phyloP scores from a whole-genome alignment of 495 filamentous ascomycete genomes.

The Trichocladium antarcticum region DNA sequence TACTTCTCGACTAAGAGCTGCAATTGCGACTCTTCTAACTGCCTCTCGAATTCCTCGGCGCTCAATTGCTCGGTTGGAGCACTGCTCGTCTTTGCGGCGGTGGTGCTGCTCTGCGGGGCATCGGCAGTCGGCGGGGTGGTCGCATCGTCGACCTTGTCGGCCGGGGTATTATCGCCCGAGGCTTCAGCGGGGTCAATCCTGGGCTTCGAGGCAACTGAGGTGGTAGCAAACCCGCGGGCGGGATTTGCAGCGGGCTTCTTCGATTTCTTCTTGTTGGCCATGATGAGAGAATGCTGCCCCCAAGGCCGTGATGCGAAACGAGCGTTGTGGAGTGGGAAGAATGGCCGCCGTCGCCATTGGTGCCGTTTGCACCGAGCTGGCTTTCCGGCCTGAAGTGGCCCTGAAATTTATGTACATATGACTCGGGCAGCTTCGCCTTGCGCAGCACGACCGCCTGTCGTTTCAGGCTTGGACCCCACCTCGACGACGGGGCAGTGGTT shows the following conservation, averaged over 20 bases:
- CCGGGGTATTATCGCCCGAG: slow-evolving; percentile 23
- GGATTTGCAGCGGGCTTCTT: slow-evolving; percentile 77
- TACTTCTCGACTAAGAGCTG: slow-evolving; percentile 75
- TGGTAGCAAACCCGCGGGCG: slow-evolving; percentile 83
- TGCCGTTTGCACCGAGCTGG: slow-evolving; percentile 8
- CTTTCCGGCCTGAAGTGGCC: slow-evolving; percentile 8
- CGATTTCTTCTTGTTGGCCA: slow-evolving; percentile 80
- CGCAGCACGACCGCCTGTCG: slow-evolving; percentile 25
- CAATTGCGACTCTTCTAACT: slow-evolving; percentile 70
- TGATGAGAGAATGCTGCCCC: slow-evolving; percentile 25
- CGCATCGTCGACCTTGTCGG: slow-evolving; percentile 17
- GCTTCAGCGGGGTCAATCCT: slow-evolving; percentile 34
- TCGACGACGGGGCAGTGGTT: background rate
- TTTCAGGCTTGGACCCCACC: slow-evolving; percentile 16
- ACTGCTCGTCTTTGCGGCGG: slow-evolving; percentile 29
- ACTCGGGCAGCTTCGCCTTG: slow-evolving; percentile 4
- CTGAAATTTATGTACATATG: slow-evolving; percentile 12
- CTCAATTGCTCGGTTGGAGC: slow-evolving; percentile 45
- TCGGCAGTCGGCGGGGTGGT: slow-evolving; percentile 28
- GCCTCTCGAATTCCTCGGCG: slow-evolving; percentile 74
- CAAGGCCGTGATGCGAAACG: background rate
- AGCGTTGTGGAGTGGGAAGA: background rate
- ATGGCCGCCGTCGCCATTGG: slow-evolving; percentile 3
- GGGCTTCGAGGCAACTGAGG: slow-evolving; percentile 68
- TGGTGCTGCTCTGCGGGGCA: slow-evolving; percentile 19